A percentile compares a stretch with the other conserved stretches of the same genome.
These are phyloP conservation scores for Aspergillus terreus DNA, from an alignment of 2,329 filamentous ascomycete genomes.

Conservation along the genomic window DNA sequence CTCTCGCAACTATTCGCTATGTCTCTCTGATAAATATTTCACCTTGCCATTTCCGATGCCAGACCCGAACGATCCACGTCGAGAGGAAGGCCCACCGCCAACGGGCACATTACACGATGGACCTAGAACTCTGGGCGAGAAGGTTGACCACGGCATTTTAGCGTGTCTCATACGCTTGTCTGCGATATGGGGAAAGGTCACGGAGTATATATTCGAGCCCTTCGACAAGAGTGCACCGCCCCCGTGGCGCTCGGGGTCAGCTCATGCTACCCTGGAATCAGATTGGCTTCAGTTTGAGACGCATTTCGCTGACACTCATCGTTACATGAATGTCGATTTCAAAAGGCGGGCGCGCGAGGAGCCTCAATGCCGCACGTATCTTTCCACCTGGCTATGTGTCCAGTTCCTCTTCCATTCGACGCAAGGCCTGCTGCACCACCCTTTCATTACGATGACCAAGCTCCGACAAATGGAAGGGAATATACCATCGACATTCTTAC, in stretches of 20 bases:
- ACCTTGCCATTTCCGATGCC: slow-evolving; percentile 17
- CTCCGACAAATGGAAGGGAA: slow-evolving; percentile 21
- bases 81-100: background rate
- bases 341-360: slow-evolving; percentile 20
- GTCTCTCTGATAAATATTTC: slow-evolving; percentile 23
- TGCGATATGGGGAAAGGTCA: slow-evolving; percentile 22
- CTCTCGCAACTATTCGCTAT: slow-evolving; percentile 21
- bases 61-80: background rate
- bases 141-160: slow-evolving; percentile 19
- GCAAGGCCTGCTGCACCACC: slow-evolving; percentile 23
- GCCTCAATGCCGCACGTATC: slow-evolving; percentile 17
- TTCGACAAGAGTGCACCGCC: slow-evolving; percentile 10
- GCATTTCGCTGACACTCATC: slow-evolving; percentile 24
- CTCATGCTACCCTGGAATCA: slow-evolving; percentile 20
- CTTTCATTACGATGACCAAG: slow-evolving; percentile 26
- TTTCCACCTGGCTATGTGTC: slow-evolving; percentile 24
- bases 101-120: slow-evolving; percentile 15
- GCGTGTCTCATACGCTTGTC: slow-evolving; percentile 20
- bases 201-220: slow-evolving; percentile 23
- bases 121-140: slow-evolving; percentile 14
- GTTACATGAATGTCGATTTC: slow-evolving; percentile 25
- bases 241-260: slow-evolving; percentile 23
- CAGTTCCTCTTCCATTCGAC: slow-evolving; percentile 26
- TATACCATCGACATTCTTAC: slow-evolving; percentile 22
- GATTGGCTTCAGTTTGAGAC: slow-evolving; percentile 26